phyloP scores from a whole-genome alignment of 108 stramenopile genomes.

The Nitzschia sp. region DNA sequence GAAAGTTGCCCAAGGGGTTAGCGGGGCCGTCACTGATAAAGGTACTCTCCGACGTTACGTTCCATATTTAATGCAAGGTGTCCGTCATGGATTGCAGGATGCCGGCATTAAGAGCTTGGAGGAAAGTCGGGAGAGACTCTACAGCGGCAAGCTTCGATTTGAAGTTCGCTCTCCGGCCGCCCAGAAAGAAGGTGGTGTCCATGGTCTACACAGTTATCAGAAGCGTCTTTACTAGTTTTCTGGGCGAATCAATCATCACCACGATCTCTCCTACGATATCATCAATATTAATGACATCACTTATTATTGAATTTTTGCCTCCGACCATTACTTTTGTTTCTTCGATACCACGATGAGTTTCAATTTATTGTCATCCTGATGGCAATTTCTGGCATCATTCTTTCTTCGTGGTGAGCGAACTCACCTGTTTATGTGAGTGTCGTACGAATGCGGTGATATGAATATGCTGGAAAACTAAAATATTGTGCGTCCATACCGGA shows the following conservation, averaged over 20 bases:
- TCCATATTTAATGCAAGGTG: conserved; percentile 97
- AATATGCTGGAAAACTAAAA: too few relatives aligned
- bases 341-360: too few relatives aligned
- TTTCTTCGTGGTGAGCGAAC: too few relatives aligned
- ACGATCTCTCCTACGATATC: too few relatives aligned
- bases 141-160: conserved; percentile 82
- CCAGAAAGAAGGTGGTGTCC: conserved; percentile 99
- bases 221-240: conserved; percentile 84
- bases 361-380: too few relatives aligned
- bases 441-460: too few relatives aligned
- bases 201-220: conserved; percentile 96
- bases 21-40: conserved; percentile 99
- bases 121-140: conserved; percentile 76
- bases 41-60: conserved; percentile 96
- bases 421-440: too few relatives aligned
- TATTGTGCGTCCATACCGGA: too few relatives aligned
- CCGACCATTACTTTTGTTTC: too few relatives aligned
- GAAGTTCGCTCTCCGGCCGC: conserved; percentile 99
- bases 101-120: conserved; percentile 79
- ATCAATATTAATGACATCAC: too few relatives aligned
- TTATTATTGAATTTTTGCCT: too few relatives aligned
- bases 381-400: too few relatives aligned
- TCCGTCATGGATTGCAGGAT: conserved; percentile 98
- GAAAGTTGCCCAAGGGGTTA: conserved; percentile 99
- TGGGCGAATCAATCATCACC: not conserved